Conservation (phyloP, 2,329 filamentous ascomycete species). For the Sporothrix luriei region DNA sequence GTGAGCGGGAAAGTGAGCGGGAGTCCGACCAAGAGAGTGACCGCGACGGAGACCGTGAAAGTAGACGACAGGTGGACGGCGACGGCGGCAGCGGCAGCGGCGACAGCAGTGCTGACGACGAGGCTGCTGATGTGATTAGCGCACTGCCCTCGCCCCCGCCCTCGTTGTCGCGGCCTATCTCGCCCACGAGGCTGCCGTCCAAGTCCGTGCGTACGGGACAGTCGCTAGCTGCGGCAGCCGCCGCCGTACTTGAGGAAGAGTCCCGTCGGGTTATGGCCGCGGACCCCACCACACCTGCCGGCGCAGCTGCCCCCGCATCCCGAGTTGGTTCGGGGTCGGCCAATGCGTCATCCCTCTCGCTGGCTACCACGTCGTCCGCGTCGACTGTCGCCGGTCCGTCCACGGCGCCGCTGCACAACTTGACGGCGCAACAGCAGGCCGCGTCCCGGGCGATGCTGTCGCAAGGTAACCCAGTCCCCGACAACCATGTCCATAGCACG, state of each 20-base stretch:
- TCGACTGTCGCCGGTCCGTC: conserved; percentile 26
- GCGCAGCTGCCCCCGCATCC: background rate
- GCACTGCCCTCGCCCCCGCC: conserved; percentile 26
- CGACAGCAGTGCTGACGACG: conserved; percentile 21
- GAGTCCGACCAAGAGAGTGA: conserved; percentile 24
- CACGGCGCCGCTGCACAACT: conserved; percentile 15
- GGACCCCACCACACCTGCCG: background rate
- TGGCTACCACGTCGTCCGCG: conserved; percentile 9
- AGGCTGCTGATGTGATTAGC: conserved; percentile 16
- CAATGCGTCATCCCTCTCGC: conserved; percentile 11
- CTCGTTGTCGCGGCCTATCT: conserved; percentile 16
- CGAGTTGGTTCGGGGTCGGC: conserved; percentile 10
- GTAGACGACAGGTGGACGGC: background rate
- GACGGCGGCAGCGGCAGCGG: background rate
- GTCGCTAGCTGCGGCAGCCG: conserved; percentile 24
- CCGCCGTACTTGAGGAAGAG: conserved; percentile 27
- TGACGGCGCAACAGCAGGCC: conserved; percentile 28
- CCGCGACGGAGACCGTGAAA: conserved; percentile 6
- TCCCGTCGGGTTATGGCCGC: background rate
- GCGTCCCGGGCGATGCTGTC: conserved; percentile 26
- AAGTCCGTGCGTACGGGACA: conserved; percentile 16
- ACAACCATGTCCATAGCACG: background rate
- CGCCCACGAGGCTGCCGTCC: background rate
- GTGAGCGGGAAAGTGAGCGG: conserved; percentile 25
- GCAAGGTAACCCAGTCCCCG: background rate